Evolutionary conservation across 108 stramenopile genomes (phyloP), one percentile per base, ranked within the genome.

Genomic region (Cylindrotheca fusiformis): DNA sequence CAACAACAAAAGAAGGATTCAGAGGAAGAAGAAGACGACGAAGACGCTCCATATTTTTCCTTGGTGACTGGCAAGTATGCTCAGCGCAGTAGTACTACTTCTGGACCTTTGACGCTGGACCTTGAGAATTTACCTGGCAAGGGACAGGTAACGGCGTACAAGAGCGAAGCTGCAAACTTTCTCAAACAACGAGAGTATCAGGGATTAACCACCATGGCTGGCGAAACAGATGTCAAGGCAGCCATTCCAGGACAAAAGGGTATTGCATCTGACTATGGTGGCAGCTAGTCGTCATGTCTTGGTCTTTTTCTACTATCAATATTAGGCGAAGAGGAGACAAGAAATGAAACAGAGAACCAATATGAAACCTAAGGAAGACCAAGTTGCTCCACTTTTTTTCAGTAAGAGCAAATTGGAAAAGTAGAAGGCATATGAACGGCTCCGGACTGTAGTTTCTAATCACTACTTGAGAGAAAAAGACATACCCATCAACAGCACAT

Each of bases 1-100:
- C 17, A 55, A 23, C 18, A 44, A 60, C 48, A 65, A 18, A 56
- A 68, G 49, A 31, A 25, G 27, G 68, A 69, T 4, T 74, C 60
- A 18, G 71, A 77, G 32, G 66, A 67, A 5, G 41, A 24, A 30
- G 68, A 69, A 3, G 77, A 68, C 18, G 71, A 77, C 46, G 66
- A 67, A 4, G 91, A 93, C 65, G 84, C 80, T n/a, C 94, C 94
- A 6, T 88, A 88, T 69, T 95, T 88, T 64, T 90, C 88, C 31
- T 72, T 84, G 24, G 80, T 88, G 6, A 83, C 84, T 21, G 94
- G 94, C 32, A 78, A 69, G 33, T 90, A 88, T 52, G 84, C 49
- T 58, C 65, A 60, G 46, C 55, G 57, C n/a, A 41, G 30, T n/a
- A 25, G 17, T 4, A 52, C 27, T 24, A 24, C 1, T 18, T 23